These are phyloP conservation scores for Rhizopus sp. DNA, from an alignment of 371 early-diverging fungal genomes.

Conservation along the genomic window DNA sequence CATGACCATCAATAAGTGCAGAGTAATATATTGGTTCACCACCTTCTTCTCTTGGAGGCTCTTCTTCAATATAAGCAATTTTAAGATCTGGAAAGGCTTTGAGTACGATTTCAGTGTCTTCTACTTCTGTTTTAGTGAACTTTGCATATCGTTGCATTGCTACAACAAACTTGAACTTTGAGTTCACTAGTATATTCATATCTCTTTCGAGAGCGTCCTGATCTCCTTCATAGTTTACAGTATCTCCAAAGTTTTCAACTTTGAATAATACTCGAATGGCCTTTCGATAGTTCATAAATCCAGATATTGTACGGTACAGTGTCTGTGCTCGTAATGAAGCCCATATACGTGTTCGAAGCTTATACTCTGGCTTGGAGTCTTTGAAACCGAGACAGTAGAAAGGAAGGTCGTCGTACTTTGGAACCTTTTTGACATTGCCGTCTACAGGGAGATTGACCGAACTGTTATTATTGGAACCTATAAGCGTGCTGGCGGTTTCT, in stretches of 20 bases:
- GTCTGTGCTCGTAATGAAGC: conserved; percentile 89
- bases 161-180: conserved; percentile 86
- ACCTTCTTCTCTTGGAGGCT: conserved; percentile 47
- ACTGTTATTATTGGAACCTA: too few relatives aligned
- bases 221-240: conserved; percentile 62
- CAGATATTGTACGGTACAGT: conserved; percentile 84
- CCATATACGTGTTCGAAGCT: conserved; percentile 88
- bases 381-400: conserved; percentile 86
- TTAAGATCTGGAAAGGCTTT: conserved; percentile 79
- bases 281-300: conserved; percentile 89
- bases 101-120: conserved; percentile 78
- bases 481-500: too few relatives aligned
- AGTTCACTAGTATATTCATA: conserved; percentile 63
- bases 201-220: conserved; percentile 69
- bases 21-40: conserved; percentile 67
- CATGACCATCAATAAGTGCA: conserved; percentile 76
- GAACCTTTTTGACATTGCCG: conserved; percentile 40
- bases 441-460: not conserved
- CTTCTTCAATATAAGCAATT: conserved; percentile 84
- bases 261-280: conserved; percentile 81
- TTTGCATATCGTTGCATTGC: conserved; percentile 88
- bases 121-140: conserved; percentile 76
- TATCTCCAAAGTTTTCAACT: conserved; percentile 81
- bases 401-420: conserved; percentile 70
- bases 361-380: conserved; percentile 80